These are phyloP conservation scores for Plantago ovata DNA, from an alignment of 257 asterid genomes.

Conservation along the genomic window DNA sequence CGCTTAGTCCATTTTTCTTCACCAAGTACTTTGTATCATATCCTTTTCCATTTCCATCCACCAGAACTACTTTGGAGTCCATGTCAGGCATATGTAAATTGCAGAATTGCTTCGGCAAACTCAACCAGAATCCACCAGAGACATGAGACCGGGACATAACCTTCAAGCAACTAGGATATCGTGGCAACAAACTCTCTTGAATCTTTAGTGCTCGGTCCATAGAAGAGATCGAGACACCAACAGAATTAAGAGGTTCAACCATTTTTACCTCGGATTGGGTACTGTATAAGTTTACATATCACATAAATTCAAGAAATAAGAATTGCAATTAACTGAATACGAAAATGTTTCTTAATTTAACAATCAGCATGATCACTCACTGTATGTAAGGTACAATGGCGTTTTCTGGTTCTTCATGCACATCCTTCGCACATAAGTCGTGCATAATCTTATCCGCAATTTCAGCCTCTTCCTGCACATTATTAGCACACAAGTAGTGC, in stretches of 20 bases:
- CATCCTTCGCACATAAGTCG: not conserved
- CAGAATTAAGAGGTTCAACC: not conserved
- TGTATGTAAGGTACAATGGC: not conserved
- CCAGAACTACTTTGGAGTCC: constrained; percentile 39
- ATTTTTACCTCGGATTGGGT: constrained; percentile 10
- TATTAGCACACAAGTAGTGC: too few species aligned
- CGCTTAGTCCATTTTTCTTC: constrained; percentile 54
- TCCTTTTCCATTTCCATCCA: constrained; percentile 40
- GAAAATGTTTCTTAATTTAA: not conserved
- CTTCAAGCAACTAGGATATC: constrained; percentile 45
- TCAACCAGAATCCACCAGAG: constrained; percentile 67
- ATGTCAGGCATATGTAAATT: constrained; percentile 39
- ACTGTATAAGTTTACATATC: constrained; percentile 15
- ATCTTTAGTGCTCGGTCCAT: constrained; percentile 37
- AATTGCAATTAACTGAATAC: not conserved
- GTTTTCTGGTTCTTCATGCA: not conserved
- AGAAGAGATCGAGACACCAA: constrained; percentile 21
- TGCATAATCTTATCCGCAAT: too few species aligned
- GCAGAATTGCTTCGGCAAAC: constrained; percentile 53
- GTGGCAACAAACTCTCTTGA: constrained; percentile 30
- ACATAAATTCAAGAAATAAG: not conserved
- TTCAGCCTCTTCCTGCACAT: too few species aligned
- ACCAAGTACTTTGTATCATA: constrained; percentile 32
- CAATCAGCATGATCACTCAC: constrained; percentile 24
- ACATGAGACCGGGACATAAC: constrained; percentile 55